These are phyloP conservation scores for Capillidium heterosporum DNA, from an alignment of 371 early-diverging fungal species.

Conservation along the genomic window DNA sequence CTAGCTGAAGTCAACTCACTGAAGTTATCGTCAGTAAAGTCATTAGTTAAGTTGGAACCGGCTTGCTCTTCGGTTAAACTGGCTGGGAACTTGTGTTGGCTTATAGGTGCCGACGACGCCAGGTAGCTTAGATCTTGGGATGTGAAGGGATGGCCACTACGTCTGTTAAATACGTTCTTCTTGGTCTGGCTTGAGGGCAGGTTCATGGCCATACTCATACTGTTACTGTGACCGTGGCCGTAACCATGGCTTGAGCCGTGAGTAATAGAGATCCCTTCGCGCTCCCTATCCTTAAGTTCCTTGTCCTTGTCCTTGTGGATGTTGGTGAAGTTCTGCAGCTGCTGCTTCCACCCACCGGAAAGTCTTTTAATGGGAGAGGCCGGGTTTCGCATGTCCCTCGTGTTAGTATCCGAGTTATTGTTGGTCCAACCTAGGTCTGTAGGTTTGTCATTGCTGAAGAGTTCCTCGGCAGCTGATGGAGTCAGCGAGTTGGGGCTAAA, in stretches of 20 bases:
- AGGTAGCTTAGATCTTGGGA: background rate
- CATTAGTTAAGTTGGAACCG: no score
- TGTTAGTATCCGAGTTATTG: no score
- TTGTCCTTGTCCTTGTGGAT: background rate
- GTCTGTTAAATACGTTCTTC: background rate
- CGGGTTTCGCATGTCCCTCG: background rate
- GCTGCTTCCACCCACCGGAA: conserved; percentile 3
- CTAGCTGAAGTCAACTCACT: no score
- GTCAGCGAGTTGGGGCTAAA: background rate
- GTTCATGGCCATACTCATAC: background rate
- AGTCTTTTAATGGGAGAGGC: background rate
- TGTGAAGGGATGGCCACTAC: background rate
- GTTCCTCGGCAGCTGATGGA: background rate
- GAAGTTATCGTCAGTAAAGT: no score
- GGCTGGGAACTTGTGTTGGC: no score
- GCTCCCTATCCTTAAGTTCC: background rate
- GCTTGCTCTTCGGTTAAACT: no score
- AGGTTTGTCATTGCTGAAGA: background rate
- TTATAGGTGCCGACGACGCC: background rate
- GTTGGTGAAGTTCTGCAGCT: background rate
- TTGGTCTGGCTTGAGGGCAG: background rate
- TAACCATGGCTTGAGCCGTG: no score
- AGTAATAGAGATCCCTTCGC: background rate
- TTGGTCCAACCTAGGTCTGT: background rate
- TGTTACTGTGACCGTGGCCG: background rate